Evolutionary conservation across 495 filamentous ascomycete genomes (phyloP).

Genomic region (Penicillium crystallinum): DNA sequence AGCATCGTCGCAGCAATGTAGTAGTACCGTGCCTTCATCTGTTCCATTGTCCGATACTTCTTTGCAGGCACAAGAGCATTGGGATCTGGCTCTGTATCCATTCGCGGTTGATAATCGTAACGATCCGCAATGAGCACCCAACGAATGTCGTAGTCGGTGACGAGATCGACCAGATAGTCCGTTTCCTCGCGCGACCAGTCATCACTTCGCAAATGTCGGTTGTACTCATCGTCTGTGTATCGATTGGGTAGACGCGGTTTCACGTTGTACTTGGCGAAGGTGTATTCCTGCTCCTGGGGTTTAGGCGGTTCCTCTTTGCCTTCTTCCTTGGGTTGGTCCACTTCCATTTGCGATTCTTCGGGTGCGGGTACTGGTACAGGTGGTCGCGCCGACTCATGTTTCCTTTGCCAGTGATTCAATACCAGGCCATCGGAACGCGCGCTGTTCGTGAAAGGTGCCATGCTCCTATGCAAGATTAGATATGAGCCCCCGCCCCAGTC

Average conservation of each 20-base stretch:
- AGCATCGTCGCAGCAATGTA: conserved; percentile 78
- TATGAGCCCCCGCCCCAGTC: not conserved
- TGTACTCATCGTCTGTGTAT: conserved; percentile 85
- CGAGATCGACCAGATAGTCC: conserved; percentile 75
- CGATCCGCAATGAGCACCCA: conserved; percentile 93
- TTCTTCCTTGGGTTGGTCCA: conserved; percentile 28
- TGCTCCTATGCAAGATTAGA: conserved; percentile 31
- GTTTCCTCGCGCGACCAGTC: conserved; percentile 92
- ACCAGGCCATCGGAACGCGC: conserved; percentile 53
- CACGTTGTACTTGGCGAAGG: conserved; percentile 79
- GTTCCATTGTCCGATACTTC: conserved; percentile 66
- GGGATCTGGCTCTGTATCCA: conserved; percentile 33
- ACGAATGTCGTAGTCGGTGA: conserved; percentile 70
- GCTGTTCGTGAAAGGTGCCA: conserved; percentile 54
- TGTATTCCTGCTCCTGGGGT: conserved; percentile 33
- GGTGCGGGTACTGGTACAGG: conserved; percentile 19
- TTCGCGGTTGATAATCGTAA: conserved; percentile 66
- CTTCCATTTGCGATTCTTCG: conserved; percentile 40
- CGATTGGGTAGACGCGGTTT: conserved; percentile 60
- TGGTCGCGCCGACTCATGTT: conserved; percentile 34
- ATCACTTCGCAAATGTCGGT: conserved; percentile 59
- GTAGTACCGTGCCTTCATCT: conserved; percentile 89
- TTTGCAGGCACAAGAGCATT: conserved; percentile 40
- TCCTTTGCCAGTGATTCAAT: conserved; percentile 62
- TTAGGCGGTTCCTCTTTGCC: conserved; percentile 33